Conservation (phyloP, 495 filamentous ascomycete genomes). For the Trichoderma virens region DNA sequence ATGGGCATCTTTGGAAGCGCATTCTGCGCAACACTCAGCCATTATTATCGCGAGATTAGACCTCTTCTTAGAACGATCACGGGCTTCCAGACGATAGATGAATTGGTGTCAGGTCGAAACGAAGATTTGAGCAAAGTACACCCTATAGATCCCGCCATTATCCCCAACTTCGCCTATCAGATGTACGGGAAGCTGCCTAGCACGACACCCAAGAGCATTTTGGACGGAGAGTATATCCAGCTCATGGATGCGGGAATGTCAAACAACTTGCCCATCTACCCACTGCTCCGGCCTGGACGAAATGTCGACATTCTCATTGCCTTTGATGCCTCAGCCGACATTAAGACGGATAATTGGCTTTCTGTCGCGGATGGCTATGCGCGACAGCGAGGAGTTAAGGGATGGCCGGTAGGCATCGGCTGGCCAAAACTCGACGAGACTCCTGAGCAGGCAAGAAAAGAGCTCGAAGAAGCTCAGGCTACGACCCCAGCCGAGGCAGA, state of each 20-base stretch:
- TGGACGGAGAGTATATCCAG: constrained; percentile 61
- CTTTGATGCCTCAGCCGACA: constrained; percentile 33
- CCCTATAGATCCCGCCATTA: constrained; percentile 78
- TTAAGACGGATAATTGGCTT: constrained; percentile 64
- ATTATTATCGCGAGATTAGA: constrained; percentile 90
- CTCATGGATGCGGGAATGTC: constrained; percentile 98
- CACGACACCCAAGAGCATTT: constrained; percentile 67
- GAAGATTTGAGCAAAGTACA: constrained; percentile 82
- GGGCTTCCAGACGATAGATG: constrained; percentile 72
- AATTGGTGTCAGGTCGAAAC: constrained; percentile 73
- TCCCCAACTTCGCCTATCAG: constrained; percentile 80
- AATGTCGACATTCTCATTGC: constrained; percentile 81
- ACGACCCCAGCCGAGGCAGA: constrained; percentile 50
- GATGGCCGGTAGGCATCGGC: constrained; percentile 86
- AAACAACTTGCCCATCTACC: constrained; percentile 94
- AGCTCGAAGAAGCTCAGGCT: constrained; percentile 63
- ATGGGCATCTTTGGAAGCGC: constrained; percentile 93
- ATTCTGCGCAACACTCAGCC: constrained; percentile 88
- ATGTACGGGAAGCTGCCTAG: constrained; percentile 67
- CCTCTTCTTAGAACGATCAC: constrained; percentile 66
- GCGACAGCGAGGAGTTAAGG: constrained; percentile 75
- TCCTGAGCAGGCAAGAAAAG: constrained; percentile 45
- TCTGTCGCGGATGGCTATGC: constrained; percentile 89
- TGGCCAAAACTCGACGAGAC: constrained; percentile 64
- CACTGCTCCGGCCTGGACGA: constrained; percentile 76